A percentile compares a stretch with the other conserved stretches of the same genome.
Conservation (phyloP, 2,329 filamentous ascomycete species). For the Cryphonectria japonica region DNA sequence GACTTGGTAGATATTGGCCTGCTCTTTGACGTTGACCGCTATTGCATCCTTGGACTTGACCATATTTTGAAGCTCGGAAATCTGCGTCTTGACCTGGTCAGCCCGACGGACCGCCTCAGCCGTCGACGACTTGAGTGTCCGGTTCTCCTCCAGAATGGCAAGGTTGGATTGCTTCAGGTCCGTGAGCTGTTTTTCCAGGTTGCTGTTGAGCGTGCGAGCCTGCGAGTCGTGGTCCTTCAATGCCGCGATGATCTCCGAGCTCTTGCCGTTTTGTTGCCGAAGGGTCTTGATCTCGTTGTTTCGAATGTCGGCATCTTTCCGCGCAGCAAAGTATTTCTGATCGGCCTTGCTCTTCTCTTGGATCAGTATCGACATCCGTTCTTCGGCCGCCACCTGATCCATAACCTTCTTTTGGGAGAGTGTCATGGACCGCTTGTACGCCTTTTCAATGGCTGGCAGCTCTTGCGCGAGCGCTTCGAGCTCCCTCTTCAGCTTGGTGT, state of each 20-base stretch:
- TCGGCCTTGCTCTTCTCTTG: slow-evolving; percentile 96
- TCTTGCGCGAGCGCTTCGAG: slow-evolving; percentile 86
- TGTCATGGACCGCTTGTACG: slow-evolving; percentile 86
- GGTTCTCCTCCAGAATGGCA: slow-evolving; percentile 72
- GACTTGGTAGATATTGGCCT: slow-evolving; percentile 65
- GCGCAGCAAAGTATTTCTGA: slow-evolving; percentile 95
- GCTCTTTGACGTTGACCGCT: slow-evolving; percentile 55
- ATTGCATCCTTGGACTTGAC: slow-evolving; percentile 76
- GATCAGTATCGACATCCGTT: slow-evolving; percentile 72
- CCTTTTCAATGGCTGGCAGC: slow-evolving; percentile 84
- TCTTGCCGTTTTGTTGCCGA: slow-evolving; percentile 83
- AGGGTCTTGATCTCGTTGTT: slow-evolving; percentile 79
- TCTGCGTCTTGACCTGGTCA: slow-evolving; percentile 75
- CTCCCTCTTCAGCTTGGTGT: slow-evolving; percentile 75
- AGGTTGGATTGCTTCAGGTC: slow-evolving; percentile 81
- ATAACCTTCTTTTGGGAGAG: slow-evolving; percentile 85
- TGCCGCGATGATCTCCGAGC: slow-evolving; percentile 89
- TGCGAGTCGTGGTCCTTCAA: slow-evolving; percentile 88
- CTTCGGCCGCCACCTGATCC: slow-evolving; percentile 76
- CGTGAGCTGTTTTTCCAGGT: slow-evolving; percentile 87
- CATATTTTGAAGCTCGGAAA: slow-evolving; percentile 74
- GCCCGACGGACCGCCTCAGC: slow-evolving; percentile 70
- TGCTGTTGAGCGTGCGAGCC: slow-evolving; percentile 74
- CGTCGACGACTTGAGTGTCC: slow-evolving; percentile 72
- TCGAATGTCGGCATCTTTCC: slow-evolving; percentile 89